These are phyloP conservation scores for Pichia nakasei DNA, from an alignment of 805 yeast species.

Conservation along the genomic window DNA sequence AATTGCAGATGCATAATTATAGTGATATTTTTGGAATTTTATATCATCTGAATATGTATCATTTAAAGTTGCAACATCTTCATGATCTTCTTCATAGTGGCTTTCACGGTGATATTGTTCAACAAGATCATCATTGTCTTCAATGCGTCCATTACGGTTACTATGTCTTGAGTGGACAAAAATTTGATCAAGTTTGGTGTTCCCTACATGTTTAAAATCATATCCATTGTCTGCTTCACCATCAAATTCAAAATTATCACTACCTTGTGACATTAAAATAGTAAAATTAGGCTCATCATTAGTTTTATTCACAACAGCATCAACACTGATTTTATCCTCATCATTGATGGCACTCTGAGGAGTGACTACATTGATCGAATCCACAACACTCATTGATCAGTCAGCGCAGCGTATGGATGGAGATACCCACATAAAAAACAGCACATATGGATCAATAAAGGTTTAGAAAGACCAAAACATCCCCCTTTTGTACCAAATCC, in stretches of 20 bases:
- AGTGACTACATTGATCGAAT: slow-evolving; percentile 2
- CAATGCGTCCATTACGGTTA: neutral
- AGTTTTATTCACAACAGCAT: neutral
- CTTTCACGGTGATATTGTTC: neutral
- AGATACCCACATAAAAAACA: too few species aligned
- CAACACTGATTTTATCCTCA: slow-evolving; percentile 3
- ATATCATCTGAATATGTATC: slow-evolving; percentile 5
- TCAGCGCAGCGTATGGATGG: too few species aligned
- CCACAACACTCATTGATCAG: neutral
- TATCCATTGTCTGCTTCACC: neutral
- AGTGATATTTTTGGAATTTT: slow-evolving; percentile 12
- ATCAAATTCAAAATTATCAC: neutral
- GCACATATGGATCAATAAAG: too few species aligned
- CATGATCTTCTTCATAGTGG: neutral
- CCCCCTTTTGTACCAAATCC: neutral
- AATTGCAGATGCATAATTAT: slow-evolving; percentile 23
- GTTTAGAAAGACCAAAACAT: neutral
- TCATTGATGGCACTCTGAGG: slow-evolving; percentile 2
- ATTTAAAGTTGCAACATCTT: neutral
- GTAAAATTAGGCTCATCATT: neutral
- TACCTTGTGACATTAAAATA: neutral
- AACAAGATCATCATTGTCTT: neutral
- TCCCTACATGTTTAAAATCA: neutral
- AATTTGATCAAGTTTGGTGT: slow-evolving; percentile 3
- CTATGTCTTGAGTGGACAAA: slow-evolving; percentile 4